These are phyloP conservation scores for Bifiguratus adelaidae DNA, from an alignment of 192 early-diverging fungal species.

Conservation along the genomic window DNA sequence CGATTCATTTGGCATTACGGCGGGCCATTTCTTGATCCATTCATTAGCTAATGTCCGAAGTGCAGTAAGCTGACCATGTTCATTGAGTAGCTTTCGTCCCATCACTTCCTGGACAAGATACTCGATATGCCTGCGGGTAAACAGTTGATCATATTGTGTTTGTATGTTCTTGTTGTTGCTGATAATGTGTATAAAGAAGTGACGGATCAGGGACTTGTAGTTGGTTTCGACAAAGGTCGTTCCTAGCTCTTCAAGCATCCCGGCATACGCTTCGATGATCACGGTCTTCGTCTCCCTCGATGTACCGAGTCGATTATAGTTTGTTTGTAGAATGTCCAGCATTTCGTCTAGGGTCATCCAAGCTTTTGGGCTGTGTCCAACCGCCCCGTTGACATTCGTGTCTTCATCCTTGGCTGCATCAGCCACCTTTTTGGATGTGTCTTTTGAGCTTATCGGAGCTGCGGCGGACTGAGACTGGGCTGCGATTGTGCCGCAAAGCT, in stretches of 20 bases:
- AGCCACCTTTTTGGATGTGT: no score
- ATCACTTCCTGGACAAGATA: constrained; percentile 66
- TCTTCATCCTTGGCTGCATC: constrained; percentile 5
- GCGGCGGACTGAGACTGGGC: no score
- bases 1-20: constrained; percentile 31
- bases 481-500: no score
- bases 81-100: constrained; percentile 62
- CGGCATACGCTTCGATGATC: constrained; percentile 69
- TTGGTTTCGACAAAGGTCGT: constrained; percentile 59
- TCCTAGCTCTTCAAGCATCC: constrained; percentile 62
- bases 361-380: constrained; percentile 13
- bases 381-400: constrained; percentile 24
- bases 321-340: constrained; percentile 47
- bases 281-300: constrained; percentile 66
- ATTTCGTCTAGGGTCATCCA: constrained; percentile 57
- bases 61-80: constrained; percentile 62
- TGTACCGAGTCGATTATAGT: constrained; percentile 47
- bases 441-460: no score
- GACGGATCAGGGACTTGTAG: constrained; percentile 56
- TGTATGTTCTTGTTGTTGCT: constrained; percentile 34
- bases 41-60: constrained; percentile 45
- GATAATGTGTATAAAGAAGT: constrained; percentile 52
- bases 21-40: constrained; percentile 49
- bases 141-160: constrained; percentile 41
- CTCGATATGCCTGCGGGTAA: constrained; percentile 44